Conservation (phyloP, 306 rosid species). For the Phaseolus lunatus region DNA sequence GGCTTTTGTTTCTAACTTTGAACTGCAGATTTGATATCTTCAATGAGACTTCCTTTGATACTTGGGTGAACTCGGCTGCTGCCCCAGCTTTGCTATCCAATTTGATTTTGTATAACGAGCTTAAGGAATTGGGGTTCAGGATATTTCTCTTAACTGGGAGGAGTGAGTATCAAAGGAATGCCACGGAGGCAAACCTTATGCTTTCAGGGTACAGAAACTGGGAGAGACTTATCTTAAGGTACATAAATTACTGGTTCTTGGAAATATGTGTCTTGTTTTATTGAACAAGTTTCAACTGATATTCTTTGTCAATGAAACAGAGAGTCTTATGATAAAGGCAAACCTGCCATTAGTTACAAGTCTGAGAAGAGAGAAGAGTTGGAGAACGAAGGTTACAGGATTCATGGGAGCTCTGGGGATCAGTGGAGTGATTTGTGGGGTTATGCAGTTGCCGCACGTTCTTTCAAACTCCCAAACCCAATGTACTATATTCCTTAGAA, state of each 20-base stretch:
- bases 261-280: slow-evolving; percentile 6
- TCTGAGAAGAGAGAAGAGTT: slow-evolving; percentile 82
- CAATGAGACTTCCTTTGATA: slow-evolving; percentile 61
- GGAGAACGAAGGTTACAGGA: slow-evolving; percentile 62
- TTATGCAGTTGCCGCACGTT: slow-evolving; percentile 62
- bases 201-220: slow-evolving; percentile 65
- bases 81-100: slow-evolving; percentile 81
- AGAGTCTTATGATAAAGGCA: slow-evolving; percentile 73
- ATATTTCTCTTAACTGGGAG: slow-evolving; percentile 82
- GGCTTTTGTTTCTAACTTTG: slow-evolving; percentile 41
- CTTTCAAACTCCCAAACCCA: slow-evolving; percentile 93
- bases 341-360: slow-evolving; percentile 67
- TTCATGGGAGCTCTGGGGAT: slow-evolving; percentile 90
- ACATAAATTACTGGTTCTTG: slow-evolving; percentile 32
- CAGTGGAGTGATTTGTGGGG: slow-evolving; percentile 95
- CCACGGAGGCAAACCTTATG: slow-evolving; percentile 66
- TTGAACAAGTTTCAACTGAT: slow-evolving; percentile 6
- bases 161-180: slow-evolving; percentile 69
- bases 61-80: slow-evolving; percentile 72
- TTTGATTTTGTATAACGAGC: slow-evolving; percentile 61
- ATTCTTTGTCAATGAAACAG: slow-evolving; percentile 51
- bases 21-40: slow-evolving; percentile 59
- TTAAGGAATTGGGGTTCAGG: slow-evolving; percentile 62
- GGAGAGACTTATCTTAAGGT: slow-evolving; percentile 89
- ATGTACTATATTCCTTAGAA: slow-evolving; percentile 69